Base-by-base conservation (phyloP, 2,329 filamentous ascomycete species). In the Eurotiales sp. region DNA sequence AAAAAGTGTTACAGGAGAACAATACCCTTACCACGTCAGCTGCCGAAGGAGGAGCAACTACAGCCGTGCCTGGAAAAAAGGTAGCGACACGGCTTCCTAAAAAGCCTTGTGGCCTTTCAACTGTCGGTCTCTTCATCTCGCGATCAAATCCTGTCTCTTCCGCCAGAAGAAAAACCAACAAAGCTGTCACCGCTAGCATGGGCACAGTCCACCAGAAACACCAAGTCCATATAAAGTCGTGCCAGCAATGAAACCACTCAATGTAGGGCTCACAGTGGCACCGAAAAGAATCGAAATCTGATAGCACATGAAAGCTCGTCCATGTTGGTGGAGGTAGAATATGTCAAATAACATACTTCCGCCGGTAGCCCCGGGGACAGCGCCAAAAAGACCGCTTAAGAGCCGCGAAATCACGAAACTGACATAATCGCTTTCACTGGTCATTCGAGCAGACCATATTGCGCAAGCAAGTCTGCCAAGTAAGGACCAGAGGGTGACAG, bases 141-240 rank as follows among this genome's bases (percentile, higher is more conserved):
- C 30, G 30, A 65, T 79, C 60, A 37, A 63, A 74, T 1, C 62
- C 60, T 1, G 71, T 74, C 40, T 74, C 71, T 53, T 74, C 69
- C 7, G 73, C 60, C 39, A 71, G 69, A 21, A 66, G 39, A 37
- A 74, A 65, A 14, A 68, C 64, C 1, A 66, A 52, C 3, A 74
- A 56, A 15, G 67, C 57, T 1, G 67, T 60, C 29, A 66, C 60
- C 0, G 63, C 68, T 2, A 68, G 57, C 1, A 72, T 53, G 3
- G 63, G 70, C n/a, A 73, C 63, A 1, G 67, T 70, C 70, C 72
- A 75, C 72, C 72, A 75, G 56, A 71, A 75, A 44, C 70, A 65
- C 2, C 69, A 55, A 1, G 66, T 64, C 62, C 70, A 75, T n/a
- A n/a, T 15, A 65, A 64, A 0, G 52, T 56, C 8, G 63, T 59